Percentiles rank a stretch among this genome's conserved stretches.
phyloP scores from a whole-genome alignment of 345 rosid species.

The Citrus hindsii region DNA sequence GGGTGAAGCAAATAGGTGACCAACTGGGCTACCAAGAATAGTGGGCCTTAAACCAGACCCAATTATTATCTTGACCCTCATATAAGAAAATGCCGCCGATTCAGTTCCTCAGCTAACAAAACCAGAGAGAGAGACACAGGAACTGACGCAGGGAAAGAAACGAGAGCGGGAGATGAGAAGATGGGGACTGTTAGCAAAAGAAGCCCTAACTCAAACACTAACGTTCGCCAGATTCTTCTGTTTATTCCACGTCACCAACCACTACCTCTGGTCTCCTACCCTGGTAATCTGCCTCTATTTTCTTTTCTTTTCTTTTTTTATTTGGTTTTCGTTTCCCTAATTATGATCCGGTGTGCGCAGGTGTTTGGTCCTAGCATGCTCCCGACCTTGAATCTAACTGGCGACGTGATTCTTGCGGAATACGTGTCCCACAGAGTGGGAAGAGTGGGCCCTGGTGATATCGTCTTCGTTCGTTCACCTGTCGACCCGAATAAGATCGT shows the following conservation, averaged over 20 bases:
- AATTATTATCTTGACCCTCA: too few species aligned
- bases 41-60: too few species aligned
- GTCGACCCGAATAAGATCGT: slow-evolving; percentile 52
- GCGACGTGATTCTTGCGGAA: slow-evolving; percentile 66
- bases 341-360: slow-evolving; percentile 31
- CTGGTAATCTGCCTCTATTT: slow-evolving; percentile 26
- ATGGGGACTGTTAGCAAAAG: slow-evolving; percentile 42
- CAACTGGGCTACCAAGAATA: too few species aligned
- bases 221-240: slow-evolving; percentile 34
- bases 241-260: slow-evolving; percentile 57
- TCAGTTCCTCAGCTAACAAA: too few species aligned
- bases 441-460: slow-evolving; percentile 59
- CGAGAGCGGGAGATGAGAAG: slow-evolving; percentile 11
- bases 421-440: slow-evolving; percentile 63
- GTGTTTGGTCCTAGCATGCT: slow-evolving; percentile 82
- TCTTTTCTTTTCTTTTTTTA: background rate
- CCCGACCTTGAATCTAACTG: slow-evolving; percentile 67
- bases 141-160: background rate
- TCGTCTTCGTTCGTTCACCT: slow-evolving; percentile 72
- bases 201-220: slow-evolving; percentile 31
- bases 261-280: slow-evolving; percentile 53
- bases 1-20: too few species aligned
- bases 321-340: background rate
- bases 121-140: too few species aligned
- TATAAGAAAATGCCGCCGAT: too few species aligned